These are phyloP conservation scores for Cornus suecica DNA, from an alignment of 148 eudicot genomes.

Conservation along the genomic window DNA sequence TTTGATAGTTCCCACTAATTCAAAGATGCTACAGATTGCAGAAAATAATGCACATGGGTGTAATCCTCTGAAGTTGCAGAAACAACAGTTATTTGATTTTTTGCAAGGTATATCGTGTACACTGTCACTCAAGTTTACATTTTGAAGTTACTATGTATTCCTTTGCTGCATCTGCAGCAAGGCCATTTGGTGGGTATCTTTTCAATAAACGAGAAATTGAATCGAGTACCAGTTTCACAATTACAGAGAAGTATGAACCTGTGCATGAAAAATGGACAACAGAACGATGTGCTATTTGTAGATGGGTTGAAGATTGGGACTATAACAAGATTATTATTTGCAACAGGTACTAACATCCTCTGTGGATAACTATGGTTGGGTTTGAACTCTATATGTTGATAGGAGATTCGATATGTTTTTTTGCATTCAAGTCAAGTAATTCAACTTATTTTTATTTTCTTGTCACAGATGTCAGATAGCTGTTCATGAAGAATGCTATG, in stretches of 20 bases:
- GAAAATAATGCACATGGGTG: slow-evolving; percentile 38
- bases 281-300: slow-evolving; percentile 93
- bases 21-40: slow-evolving; percentile 47
- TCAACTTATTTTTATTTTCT: background rate
- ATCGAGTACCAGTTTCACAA: slow-evolving; percentile 11
- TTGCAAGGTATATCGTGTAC: slow-evolving; percentile 46
- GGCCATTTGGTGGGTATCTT: background rate
- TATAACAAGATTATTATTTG: slow-evolving; percentile 87
- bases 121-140: background rate
- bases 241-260: slow-evolving; percentile 71
- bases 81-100: slow-evolving; percentile 54
- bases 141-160: background rate
- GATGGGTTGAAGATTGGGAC: slow-evolving; percentile 97
- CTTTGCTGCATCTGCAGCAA: background rate
- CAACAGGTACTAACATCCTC: slow-evolving; percentile 55
- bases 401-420: background rate
- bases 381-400: background rate
- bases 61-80: slow-evolving; percentile 45
- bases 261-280: slow-evolving; percentile 84
- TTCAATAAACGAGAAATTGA: background rate
- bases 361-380: background rate
- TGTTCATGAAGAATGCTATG: slow-evolving; percentile 97
- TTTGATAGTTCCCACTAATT: background rate
- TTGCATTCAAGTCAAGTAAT: background rate
- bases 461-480: slow-evolving; percentile 88